Percentiles rank a stretch among this genome's conserved stretches.
Evolutionary conservation across 2,329 filamentous ascomycete genomes (phyloP).

Genomic region (Moelleriella libera): DNA sequence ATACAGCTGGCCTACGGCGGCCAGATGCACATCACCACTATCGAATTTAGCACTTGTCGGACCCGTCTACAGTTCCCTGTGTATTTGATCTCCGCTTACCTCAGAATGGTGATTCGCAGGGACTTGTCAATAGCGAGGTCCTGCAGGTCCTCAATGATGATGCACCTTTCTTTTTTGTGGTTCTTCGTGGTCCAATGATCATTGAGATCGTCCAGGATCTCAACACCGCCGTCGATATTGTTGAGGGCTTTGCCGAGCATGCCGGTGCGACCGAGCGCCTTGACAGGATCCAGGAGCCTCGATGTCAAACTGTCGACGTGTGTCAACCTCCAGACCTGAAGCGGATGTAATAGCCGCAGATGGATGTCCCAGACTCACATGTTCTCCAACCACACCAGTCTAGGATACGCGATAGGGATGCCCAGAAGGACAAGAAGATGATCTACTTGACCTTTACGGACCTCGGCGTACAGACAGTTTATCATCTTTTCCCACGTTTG

Average conservation of each 20-base stretch:
- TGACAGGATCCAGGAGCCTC: slow-evolving; percentile 73
- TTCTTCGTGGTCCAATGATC: slow-evolving; percentile 97
- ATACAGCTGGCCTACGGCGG: slow-evolving; percentile 87
- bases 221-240: slow-evolving; percentile 80
- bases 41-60: neutral
- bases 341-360: slow-evolving; percentile 32
- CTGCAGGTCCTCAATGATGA: slow-evolving; percentile 81
- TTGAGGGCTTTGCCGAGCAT: slow-evolving; percentile 71
- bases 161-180: slow-evolving; percentile 80
- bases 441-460: slow-evolving; percentile 71
- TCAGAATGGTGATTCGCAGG: slow-evolving; percentile 78
- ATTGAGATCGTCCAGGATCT: slow-evolving; percentile 82
- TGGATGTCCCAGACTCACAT: slow-evolving; percentile 38
- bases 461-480: slow-evolving; percentile 69
- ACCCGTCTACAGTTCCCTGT: neutral
- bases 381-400: slow-evolving; percentile 57
- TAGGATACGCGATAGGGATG: slow-evolving; percentile 70
- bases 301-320: slow-evolving; percentile 54
- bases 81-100: slow-evolving; percentile 22
- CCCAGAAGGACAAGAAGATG: slow-evolving; percentile 81
- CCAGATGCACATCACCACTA: slow-evolving; percentile 86
- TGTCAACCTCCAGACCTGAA: neutral
- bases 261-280: slow-evolving; percentile 72
- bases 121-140: slow-evolving; percentile 88
- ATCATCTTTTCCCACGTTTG: slow-evolving; percentile 79